Evolutionary conservation across 2,329 filamentous ascomycete genomes (phyloP), one percentile per base, ranked within the genome.

Genomic region (Venturiaceae sp.): DNA sequence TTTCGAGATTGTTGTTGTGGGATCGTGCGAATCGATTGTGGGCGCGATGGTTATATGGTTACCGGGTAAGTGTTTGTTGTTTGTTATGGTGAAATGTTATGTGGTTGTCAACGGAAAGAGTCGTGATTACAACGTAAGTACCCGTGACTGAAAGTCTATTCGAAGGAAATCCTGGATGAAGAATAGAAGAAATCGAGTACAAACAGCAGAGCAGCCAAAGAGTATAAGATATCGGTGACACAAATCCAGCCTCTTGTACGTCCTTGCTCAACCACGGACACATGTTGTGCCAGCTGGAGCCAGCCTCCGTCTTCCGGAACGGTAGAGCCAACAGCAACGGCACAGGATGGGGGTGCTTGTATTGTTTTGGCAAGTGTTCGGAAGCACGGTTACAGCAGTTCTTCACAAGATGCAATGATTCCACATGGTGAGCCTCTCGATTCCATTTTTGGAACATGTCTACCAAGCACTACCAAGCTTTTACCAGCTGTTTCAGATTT

Each of bases 391-490:
- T 14, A 46, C 23, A 47, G 21, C 16, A 11, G 11, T 28, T 50
- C 26, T 30, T 50, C 44, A 26, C 28, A 50, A n/a, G 44, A 13
- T 50, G 44, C 41, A 26, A 32, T 50, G 23, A 30, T 28, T 28
- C 44, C 23, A 30, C 23, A 50, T 7, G 14, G 13, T 50, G 5
- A 26, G 23, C 44, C 23, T 8, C 19, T n/a, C 13, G 13, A 30
- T 5, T 28, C 44, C 44, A 50, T 50, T 30, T 50, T 50, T 50
- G 44, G 44, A 50, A n/a, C 23, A 4, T 4, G 44, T n/a, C 23
- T 50, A 50, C 44, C 44, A 50, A 50, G 44, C 44, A 50, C 44
- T 50, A 50, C 44, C 44, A 50, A 50, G 44, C 44, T 50, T 50
- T 50, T 30, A 30, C 44, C 26, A 6, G 44, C 16, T 7, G 44